phyloP scores from a whole-genome alignment of 2,329 filamentous ascomycete species.

The Exophiala lecanii-corni region DNA sequence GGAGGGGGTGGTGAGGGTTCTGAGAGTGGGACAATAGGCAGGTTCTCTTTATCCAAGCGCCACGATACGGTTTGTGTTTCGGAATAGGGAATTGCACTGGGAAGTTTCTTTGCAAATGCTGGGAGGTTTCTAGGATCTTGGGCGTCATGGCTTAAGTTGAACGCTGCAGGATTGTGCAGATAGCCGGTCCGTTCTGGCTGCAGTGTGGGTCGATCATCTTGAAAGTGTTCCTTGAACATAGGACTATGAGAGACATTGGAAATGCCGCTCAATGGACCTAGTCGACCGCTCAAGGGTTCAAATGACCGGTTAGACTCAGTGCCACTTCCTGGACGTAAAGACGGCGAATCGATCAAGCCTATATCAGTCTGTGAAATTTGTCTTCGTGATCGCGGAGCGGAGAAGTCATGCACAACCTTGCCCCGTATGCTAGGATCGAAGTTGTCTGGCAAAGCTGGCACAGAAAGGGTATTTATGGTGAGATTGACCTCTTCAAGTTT shows the following conservation, averaged over 20 bases:
- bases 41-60: constrained; percentile 9
- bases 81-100: constrained; percentile 26
- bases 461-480: constrained; percentile 42
- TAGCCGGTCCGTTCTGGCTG: constrained; percentile 41
- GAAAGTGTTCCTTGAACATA: constrained; percentile 58
- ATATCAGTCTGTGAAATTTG: constrained; percentile 30
- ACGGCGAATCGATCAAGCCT: constrained; percentile 13
- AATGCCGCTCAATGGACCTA: constrained; percentile 4
- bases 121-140: constrained; percentile 35
- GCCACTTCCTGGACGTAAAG: constrained; percentile 9
- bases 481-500: constrained; percentile 50
- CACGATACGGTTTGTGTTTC: not conserved
- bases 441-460: constrained; percentile 53
- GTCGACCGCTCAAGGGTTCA: constrained; percentile 5
- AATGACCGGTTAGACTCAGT: constrained; percentile 6
- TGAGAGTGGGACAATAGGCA: constrained; percentile 2
- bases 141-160: constrained; percentile 28
- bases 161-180: constrained; percentile 37
- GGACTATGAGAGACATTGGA: constrained; percentile 45
- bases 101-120: constrained; percentile 42
- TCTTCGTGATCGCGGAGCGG: constrained; percentile 51
- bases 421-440: constrained; percentile 61
- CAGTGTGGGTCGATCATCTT: constrained; percentile 42
- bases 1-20: constrained; percentile 19
- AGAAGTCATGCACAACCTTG: constrained; percentile 62